A percentile compares a stretch with the other conserved stretches of the same genome.
Evolutionary conservation across 768 basidiomycete genomes (phyloP).

Genomic region (Sporobolomyces roseus): DNA sequence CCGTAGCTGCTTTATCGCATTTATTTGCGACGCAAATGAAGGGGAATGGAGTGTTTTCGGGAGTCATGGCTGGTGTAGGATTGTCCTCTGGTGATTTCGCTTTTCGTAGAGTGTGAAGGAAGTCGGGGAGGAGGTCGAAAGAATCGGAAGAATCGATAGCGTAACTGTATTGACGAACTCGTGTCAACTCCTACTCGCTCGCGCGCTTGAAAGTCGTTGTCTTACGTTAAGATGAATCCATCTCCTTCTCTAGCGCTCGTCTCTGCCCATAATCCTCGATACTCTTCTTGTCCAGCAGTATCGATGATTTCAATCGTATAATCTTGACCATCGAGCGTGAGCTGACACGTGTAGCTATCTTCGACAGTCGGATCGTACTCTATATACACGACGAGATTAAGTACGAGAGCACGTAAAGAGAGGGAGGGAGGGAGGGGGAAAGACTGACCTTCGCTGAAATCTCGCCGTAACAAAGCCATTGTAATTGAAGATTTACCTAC

Average conservation of each 20-base stretch:
- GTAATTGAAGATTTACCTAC: conserved; percentile 35
- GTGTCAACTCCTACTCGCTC: too few species aligned
- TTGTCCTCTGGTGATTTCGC: conserved; percentile 20
- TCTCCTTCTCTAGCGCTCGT: conserved; percentile 27
- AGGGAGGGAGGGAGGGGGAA: not conserved
- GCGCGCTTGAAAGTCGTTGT: too few species aligned
- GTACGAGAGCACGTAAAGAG: not conserved
- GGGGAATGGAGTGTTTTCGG: conserved; percentile 37
- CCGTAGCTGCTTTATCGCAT: conserved; percentile 12
- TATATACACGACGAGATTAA: not conserved
- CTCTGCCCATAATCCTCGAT: conserved; percentile 25
- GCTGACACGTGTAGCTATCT: conserved; percentile 18
- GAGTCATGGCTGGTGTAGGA: conserved; percentile 16
- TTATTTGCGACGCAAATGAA: conserved; percentile 39
- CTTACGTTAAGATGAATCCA: conserved; percentile 33
- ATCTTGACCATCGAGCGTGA: conserved; percentile 26
- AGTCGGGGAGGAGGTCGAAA: conserved; percentile 31
- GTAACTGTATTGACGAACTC: conserved; percentile 4
- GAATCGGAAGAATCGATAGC: conserved; percentile 28
- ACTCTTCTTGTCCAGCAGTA: conserved; percentile 36
- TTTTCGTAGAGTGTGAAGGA: conserved; percentile 33
- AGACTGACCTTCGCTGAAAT: conserved; percentile 13
- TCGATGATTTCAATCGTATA: conserved; percentile 34
- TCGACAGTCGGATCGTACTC: conserved; percentile 35
- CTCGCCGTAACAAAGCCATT: conserved; percentile 14